phyloP scores from a whole-genome alignment of 1,284 basidiomycete genomes.

The Fistulina hepatica region DNA sequence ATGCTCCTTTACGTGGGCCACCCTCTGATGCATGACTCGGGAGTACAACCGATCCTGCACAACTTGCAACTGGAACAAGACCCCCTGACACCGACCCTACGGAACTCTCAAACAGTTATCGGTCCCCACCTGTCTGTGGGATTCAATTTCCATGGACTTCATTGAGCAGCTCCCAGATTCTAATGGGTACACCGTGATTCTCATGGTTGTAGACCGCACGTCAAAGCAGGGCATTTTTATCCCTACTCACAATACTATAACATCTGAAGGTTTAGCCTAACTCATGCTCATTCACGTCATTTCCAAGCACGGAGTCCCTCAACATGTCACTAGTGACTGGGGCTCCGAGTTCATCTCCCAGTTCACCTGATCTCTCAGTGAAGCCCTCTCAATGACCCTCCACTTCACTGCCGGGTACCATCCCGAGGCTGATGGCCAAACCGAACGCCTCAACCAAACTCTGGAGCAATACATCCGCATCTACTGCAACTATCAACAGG shows the following conservation, averaged over 20 bases:
- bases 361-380: constrained; percentile 18
- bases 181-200: constrained; percentile 22
- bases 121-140: constrained; percentile 22
- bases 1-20: constrained; percentile 19
- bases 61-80: constrained; percentile 19
- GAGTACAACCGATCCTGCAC: constrained; percentile 18
- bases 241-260: constrained; percentile 17
- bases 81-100: constrained; percentile 14
- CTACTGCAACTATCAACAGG: constrained; percentile 26
- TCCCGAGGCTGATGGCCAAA: constrained; percentile 34
- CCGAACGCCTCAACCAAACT: constrained; percentile 33
- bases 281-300: constrained; percentile 21
- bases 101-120: constrained; percentile 18
- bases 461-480: constrained; percentile 28
- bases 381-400: constrained; percentile 13
- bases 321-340: constrained; percentile 21
- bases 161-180: constrained; percentile 26
- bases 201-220: constrained; percentile 27
- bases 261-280: constrained; percentile 20
- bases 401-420: constrained; percentile 23
- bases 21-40: constrained; percentile 10
- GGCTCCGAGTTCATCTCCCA: constrained; percentile 19
- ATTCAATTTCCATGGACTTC: constrained; percentile 28
- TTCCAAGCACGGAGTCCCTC: constrained; percentile 19
- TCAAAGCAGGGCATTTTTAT: constrained; percentile 27